Evolutionary conservation across 306 rosid genomes (phyloP).

Genomic region (Neltuma alba): DNA sequence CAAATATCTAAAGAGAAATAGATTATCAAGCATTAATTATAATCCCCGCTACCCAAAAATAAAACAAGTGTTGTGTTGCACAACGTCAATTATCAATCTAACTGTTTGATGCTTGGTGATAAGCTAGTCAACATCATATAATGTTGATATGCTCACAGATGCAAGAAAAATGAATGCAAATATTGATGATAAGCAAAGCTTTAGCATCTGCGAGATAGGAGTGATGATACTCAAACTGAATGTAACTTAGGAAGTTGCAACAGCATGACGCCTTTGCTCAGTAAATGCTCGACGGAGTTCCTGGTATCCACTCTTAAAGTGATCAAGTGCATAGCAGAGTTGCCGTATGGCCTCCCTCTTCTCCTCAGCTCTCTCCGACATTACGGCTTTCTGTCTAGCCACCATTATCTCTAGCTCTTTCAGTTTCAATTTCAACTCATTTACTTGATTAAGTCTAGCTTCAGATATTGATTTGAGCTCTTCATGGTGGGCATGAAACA

Average conservation of each 20-base stretch:
- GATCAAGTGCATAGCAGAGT: conserved; percentile 74
- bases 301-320: conserved; percentile 66
- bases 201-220: conserved; percentile 6
- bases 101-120: conserved; percentile 19
- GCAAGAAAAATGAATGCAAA: conserved; percentile 24
- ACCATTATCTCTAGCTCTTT: conserved; percentile 59
- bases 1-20: background rate
- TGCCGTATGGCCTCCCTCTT: conserved; percentile 85
- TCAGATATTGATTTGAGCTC: conserved; percentile 47
- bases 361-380: conserved; percentile 68
- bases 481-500: conserved; percentile 33
- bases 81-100: background rate
- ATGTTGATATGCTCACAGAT: conserved; percentile 18
- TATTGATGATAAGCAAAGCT: conserved; percentile 10
- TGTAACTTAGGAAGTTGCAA: conserved; percentile 38
- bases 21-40: background rate
- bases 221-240: background rate
- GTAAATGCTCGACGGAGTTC: conserved; percentile 62
- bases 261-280: conserved; percentile 48
- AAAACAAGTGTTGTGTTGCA: background rate
- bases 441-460: conserved; percentile 37
- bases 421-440: conserved; percentile 58
- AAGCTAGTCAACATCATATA: background rate
- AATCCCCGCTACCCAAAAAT: background rate
- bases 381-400: conserved; percentile 51